A percentile compares a stretch with the other conserved stretches of the same genome.
Conservation (phyloP, 768 basidiomycete genomes). For the Mycena rosella region DNA sequence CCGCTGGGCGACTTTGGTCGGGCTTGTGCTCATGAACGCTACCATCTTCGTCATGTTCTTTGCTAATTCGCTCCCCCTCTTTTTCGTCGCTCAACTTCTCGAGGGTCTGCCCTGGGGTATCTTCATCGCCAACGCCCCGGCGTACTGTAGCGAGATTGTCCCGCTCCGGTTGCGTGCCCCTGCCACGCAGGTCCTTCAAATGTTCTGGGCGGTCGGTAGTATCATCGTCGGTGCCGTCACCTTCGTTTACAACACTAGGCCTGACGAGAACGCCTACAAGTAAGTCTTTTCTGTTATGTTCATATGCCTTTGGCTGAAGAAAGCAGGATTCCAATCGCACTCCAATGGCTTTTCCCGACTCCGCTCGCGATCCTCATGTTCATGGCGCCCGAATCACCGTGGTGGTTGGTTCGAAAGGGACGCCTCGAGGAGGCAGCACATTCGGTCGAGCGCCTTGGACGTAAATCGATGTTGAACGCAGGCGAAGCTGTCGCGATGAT, state of each 20-base stretch:
- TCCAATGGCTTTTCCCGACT: slow-evolving; percentile 37
- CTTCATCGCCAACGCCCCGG: slow-evolving; percentile 39
- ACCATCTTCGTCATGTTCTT: slow-evolving; percentile 34
- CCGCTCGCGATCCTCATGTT: slow-evolving; percentile 36
- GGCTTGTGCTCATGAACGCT: slow-evolving; percentile 36
- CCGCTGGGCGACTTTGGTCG: slow-evolving; percentile 35
- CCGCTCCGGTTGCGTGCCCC: slow-evolving; percentile 35
- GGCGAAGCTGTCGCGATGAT: slow-evolving; percentile 34
- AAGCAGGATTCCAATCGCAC: slow-evolving; percentile 35
- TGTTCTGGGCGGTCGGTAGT: slow-evolving; percentile 37
- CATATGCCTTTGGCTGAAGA: slow-evolving; percentile 12
- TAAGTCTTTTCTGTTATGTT: neutral
- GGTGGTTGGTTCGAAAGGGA: slow-evolving; percentile 36
- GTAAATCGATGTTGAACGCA: slow-evolving; percentile 29
- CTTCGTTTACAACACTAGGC: slow-evolving; percentile 31
- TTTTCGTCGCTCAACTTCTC: slow-evolving; percentile 33
- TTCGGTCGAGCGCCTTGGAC: slow-evolving; percentile 30
- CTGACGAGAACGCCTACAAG: slow-evolving; percentile 30
- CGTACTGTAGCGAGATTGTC: slow-evolving; percentile 38
- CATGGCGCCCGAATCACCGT: slow-evolving; percentile 34
- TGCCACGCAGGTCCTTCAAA: slow-evolving; percentile 37
- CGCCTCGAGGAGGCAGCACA: slow-evolving; percentile 24
- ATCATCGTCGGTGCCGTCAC: slow-evolving; percentile 39
- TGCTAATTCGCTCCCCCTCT: slow-evolving; percentile 30
- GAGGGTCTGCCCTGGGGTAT: slow-evolving; percentile 37